phyloP scores from a whole-genome alignment of 768 basidiomycete genomes.

The Lyophyllum shimeji region DNA sequence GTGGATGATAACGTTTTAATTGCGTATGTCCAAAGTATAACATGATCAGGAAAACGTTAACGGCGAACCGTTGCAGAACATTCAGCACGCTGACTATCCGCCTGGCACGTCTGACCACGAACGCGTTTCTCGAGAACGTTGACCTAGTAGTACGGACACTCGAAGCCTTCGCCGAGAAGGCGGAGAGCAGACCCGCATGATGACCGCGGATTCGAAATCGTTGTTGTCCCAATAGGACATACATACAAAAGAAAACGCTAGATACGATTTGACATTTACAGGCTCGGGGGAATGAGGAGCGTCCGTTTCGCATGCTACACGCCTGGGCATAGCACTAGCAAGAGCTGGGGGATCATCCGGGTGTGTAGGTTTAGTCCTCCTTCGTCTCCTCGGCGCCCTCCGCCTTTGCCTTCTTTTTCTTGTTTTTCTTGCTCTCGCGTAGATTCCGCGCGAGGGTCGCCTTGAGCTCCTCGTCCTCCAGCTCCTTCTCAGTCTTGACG shows the following conservation, averaged over 20 bases:
- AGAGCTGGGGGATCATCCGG: neutral
- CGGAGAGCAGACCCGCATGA: constrained; percentile 32
- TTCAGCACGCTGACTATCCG: constrained; percentile 81
- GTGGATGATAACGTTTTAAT: constrained; percentile 70
- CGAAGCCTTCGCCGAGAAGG: constrained; percentile 74
- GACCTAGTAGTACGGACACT: constrained; percentile 84
- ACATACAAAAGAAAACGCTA: constrained; percentile 2
- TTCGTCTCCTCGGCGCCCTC: constrained; percentile 48
- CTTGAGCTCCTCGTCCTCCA: constrained; percentile 88
- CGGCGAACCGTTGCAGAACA: constrained; percentile 40
- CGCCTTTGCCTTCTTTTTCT: constrained; percentile 76
- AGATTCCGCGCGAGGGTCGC: constrained; percentile 73
- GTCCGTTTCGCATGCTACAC: neutral
- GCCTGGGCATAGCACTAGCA: neutral
- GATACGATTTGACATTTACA: neutral
- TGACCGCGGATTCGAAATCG: neutral
- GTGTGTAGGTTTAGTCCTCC: constrained; percentile 24
- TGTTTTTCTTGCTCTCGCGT: constrained; percentile 89
- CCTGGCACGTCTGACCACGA: constrained; percentile 79
- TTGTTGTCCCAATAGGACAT: neutral
- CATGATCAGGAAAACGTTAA: neutral
- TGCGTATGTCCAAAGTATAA: constrained; percentile 54
- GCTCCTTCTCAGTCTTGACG: constrained; percentile 84
- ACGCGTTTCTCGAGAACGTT: constrained; percentile 87
- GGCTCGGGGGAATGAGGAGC: neutral